These are phyloP conservation scores for Talaromyces funiculosus DNA, from an alignment of 2,329 filamentous ascomycete species.

Conservation along the genomic window DNA sequence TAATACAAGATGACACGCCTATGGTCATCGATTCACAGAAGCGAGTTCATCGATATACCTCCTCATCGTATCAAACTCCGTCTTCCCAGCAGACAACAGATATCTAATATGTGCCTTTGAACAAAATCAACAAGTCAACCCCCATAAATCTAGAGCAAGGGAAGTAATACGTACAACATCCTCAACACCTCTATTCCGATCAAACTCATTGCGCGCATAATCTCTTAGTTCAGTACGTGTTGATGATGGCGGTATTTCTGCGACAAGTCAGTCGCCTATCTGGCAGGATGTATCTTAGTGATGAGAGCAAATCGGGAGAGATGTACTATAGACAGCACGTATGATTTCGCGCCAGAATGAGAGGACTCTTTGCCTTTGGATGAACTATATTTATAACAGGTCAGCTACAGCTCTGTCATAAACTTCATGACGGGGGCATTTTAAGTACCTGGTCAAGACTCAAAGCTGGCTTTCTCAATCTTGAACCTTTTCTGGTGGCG, in stretches of 20 bases:
- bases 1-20: not conserved
- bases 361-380: conserved; percentile 14
- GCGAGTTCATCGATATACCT: conserved; percentile 44
- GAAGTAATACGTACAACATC: conserved; percentile 32
- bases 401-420: not conserved
- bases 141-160: not conserved
- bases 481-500: not conserved
- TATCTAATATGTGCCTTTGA: conserved; percentile 39
- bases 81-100: conserved; percentile 41
- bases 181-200: conserved; percentile 37
- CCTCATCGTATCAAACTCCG: conserved; percentile 44
- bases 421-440: too few species aligned
- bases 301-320: not conserved
- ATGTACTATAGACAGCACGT: conserved; percentile 14
- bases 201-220: conserved; percentile 43
- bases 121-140: not conserved
- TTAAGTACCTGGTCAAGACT: conserved; percentile 13
- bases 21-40: conserved; percentile 17
- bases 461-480: conserved; percentile 9
- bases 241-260: conserved; percentile 37
- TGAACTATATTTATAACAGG: conserved; percentile 5
- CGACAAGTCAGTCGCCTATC: not conserved
- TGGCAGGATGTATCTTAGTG: not conserved
- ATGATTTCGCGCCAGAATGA: conserved; percentile 15
- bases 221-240: conserved; percentile 36